phyloP scores from a whole-genome alignment of 202 grass and related monocot genomes.

The Carex sylvatica region DNA sequence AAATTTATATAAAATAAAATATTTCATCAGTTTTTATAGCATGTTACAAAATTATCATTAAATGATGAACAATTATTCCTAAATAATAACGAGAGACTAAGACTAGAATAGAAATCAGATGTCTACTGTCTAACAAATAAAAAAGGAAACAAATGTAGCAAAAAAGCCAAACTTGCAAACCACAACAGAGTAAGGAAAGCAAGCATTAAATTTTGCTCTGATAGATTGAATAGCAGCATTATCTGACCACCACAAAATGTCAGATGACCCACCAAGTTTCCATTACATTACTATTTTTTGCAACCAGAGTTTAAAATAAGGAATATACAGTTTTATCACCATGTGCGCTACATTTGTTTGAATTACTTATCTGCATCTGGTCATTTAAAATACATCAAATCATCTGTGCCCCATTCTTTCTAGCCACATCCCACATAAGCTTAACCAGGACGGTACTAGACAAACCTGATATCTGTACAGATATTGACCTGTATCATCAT shows the following conservation, averaged over 20 bases:
- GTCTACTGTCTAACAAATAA: neutral
- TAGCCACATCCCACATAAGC: neutral
- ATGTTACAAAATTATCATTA: conserved; percentile 4
- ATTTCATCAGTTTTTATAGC: neutral
- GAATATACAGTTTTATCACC: neutral
- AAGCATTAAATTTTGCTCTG: conserved; percentile 18
- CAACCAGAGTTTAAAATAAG: neutral
- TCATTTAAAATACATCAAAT: neutral
- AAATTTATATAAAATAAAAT: neutral
- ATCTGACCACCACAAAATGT: neutral
- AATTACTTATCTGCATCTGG: too few species aligned
- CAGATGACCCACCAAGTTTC: neutral
- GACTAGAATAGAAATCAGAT: neutral
- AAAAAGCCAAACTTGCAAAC: conserved; percentile 24
- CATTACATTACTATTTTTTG: neutral
- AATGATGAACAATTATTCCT: neutral
- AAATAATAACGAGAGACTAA: conserved; percentile 6
- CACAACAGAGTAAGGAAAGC: neutral
- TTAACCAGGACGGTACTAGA: neutral
- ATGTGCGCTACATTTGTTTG: too few species aligned
- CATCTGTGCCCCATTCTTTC: neutral
- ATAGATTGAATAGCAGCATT: neutral
- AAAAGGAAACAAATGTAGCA: conserved; percentile 1
- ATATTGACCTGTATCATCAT: neutral
- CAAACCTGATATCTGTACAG: neutral